These are phyloP conservation scores for Carex scoparia DNA, from an alignment of 176 grass and related monocot species.

Conservation along the genomic window DNA sequence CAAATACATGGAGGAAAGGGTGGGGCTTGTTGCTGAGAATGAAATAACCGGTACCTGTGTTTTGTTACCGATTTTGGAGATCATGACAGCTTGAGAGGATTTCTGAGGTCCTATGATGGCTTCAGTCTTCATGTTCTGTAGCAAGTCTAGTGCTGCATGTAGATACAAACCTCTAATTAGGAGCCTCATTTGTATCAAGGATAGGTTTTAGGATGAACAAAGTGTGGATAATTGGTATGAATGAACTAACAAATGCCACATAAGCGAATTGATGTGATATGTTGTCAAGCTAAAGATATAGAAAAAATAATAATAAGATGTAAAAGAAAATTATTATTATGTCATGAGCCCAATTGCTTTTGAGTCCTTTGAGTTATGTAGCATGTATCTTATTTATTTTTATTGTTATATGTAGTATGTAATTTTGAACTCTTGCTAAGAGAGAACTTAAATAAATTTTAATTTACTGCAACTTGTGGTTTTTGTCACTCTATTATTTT, in stretches of 20 bases:
- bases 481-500: too few relatives aligned
- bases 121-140: conserved; percentile 41
- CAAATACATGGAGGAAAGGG: conserved; percentile 6
- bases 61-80: conserved; percentile 40
- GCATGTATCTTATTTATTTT: too few relatives aligned
- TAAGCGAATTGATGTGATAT: too few relatives aligned
- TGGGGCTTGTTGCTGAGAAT: conserved; percentile 45
- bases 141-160: conserved; percentile 26
- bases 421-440: too few relatives aligned
- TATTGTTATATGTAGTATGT: too few relatives aligned
- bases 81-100: conserved; percentile 42
- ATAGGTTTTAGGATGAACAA: not conserved
- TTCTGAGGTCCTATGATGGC: conserved; percentile 44
- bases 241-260: not conserved
- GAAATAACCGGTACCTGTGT: conserved; percentile 43
- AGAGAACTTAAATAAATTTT: too few relatives aligned
- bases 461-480: too few relatives aligned
- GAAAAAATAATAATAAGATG: too few relatives aligned
- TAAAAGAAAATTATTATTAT: too few relatives aligned
- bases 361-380: too few relatives aligned
- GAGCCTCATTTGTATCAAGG: not conserved
- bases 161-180: not conserved
- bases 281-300: too few relatives aligned
- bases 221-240: not conserved
- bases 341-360: too few relatives aligned